Conservation (phyloP, 768 basidiomycete species). For the Xerocomellus chrysenteron region DNA sequence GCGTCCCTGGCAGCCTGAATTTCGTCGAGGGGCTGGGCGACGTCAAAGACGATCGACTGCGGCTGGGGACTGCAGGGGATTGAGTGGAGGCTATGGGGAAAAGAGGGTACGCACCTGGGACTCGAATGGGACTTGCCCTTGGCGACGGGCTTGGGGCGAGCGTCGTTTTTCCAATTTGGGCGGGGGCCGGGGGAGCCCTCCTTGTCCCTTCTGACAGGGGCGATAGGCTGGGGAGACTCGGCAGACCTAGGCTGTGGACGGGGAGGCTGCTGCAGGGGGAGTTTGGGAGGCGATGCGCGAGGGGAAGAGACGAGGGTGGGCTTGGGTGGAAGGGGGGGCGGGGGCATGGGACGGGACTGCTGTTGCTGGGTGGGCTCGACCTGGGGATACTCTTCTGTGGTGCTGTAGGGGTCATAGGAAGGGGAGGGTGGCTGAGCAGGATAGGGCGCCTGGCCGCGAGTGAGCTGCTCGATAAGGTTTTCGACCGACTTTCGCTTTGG, state of each 20-base stretch:
- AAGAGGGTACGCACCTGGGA: constrained; percentile 47
- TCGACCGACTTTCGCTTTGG: constrained; percentile 84
- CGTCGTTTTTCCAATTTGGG: constrained; percentile 38
- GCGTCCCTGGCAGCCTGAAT: constrained; percentile 73
- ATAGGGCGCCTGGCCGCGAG: constrained; percentile 43
- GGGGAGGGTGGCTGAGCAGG: constrained; percentile 39
- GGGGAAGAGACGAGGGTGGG: constrained; percentile 53
- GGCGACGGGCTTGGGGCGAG: constrained; percentile 36
- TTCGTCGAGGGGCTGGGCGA: constrained; percentile 68
- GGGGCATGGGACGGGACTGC: constrained; percentile 40
- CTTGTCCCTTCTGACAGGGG: constrained; percentile 54
- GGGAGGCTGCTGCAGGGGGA: constrained; percentile 40
- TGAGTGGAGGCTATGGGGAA: not conserved
- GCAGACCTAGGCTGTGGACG: constrained; percentile 48
- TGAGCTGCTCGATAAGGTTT: constrained; percentile 73
- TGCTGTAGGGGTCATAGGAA: constrained; percentile 36
- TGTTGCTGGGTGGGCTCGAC: constrained; percentile 34
- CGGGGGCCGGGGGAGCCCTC: constrained; percentile 70
- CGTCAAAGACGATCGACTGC: constrained; percentile 74
- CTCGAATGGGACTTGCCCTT: constrained; percentile 52
- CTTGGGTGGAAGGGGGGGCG: constrained; percentile 64
- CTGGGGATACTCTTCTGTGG: constrained; percentile 48
- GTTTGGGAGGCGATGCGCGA: constrained; percentile 65
- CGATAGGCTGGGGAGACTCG: constrained; percentile 50
- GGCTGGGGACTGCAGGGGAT: constrained; percentile 47